These are phyloP conservation scores for Leptosphaerulina australis DNA, from an alignment of 2,329 filamentous ascomycete species.

Conservation along the genomic window DNA sequence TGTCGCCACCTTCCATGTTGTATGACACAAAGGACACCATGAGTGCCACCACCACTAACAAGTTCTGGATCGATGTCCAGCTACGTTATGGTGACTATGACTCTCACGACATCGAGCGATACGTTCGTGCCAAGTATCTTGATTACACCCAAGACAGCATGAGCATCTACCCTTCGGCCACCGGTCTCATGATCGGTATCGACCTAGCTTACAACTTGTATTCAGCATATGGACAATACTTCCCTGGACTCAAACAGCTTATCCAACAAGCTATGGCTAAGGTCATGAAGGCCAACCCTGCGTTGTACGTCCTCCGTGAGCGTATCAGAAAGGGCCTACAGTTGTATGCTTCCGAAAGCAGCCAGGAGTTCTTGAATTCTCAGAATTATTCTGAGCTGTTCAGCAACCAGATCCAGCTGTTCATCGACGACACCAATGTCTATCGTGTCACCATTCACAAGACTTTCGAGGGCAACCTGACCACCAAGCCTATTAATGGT, in stretches of 20 bases:
- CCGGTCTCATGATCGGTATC: slow-evolving; percentile 95
- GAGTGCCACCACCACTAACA: slow-evolving; percentile 92
- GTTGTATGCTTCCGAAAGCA: slow-evolving; percentile 96
- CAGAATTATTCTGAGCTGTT: slow-evolving; percentile 99
- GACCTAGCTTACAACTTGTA: slow-evolving; percentile 98
- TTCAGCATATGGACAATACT: slow-evolving; percentile 97
- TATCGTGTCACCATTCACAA: slow-evolving; percentile 99
- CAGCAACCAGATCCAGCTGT: slow-evolving; percentile 98
- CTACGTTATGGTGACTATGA: slow-evolving; percentile 97
- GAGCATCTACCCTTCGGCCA: slow-evolving; percentile 97
- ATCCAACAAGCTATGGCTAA: slow-evolving; percentile 99
- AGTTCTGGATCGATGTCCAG: slow-evolving; percentile 99
- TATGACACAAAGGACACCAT: slow-evolving; percentile 97
- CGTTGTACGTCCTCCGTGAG: slow-evolving; percentile 92
- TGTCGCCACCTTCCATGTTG: slow-evolving; percentile 87
- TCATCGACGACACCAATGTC: slow-evolving; percentile 99
- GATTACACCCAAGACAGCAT: slow-evolving; percentile 99
- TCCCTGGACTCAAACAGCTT: slow-evolving; percentile 93
- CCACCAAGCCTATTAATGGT: slow-evolving; percentile 98
- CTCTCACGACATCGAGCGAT: slow-evolving; percentile 97
- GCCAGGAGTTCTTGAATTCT: slow-evolving; percentile 98
- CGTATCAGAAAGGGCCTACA: slow-evolving; percentile 98
- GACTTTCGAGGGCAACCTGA: slow-evolving; percentile 98
- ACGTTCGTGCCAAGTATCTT: slow-evolving; percentile 95
- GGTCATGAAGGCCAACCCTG: slow-evolving; percentile 99